phyloP scores from a whole-genome alignment of 1,284 basidiomycete genomes.

The Cystobasidium sp. region DNA sequence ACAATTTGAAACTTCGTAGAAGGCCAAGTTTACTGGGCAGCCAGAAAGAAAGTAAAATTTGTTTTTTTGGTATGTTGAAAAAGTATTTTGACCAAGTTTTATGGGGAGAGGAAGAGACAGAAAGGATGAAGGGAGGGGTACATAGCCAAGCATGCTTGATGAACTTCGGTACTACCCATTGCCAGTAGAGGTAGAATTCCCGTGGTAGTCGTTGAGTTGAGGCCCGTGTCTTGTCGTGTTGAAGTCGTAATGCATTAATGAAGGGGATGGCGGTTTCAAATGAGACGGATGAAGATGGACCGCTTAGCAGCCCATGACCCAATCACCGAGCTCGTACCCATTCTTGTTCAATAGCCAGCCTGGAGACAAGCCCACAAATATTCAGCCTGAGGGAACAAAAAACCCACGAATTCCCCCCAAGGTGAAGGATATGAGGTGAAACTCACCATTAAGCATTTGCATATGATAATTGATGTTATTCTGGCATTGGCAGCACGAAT shows the following conservation, averaged over 20 bases:
- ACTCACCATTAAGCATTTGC: constrained; percentile 73
- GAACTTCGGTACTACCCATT: no score
- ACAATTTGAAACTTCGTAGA: no score
- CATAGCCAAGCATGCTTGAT: no score
- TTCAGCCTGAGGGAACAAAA: background rate
- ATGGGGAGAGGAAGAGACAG: no score
- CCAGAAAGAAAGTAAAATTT: no score
- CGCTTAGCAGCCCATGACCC: constrained; percentile 41
- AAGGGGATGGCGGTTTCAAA: background rate
- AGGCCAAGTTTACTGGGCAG: no score
- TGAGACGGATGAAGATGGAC: background rate
- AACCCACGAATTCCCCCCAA: background rate
- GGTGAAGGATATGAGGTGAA: constrained; percentile 49
- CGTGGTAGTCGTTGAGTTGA: background rate
- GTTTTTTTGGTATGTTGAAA: no score
- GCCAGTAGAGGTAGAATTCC: no score
- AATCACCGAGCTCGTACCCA: constrained; percentile 32
- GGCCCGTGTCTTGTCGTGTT: no score
- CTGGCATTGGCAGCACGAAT: constrained; percentile 57
- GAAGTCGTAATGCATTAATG: no score
- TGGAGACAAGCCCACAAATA: background rate
- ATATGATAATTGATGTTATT: constrained; percentile 65
- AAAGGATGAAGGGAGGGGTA: no score
- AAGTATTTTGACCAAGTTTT: no score
- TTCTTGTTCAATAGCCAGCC: constrained; percentile 35